Evolutionary conservation across 768 basidiomycete species (phyloP).

Genomic region (Suillus americanus): DNA sequence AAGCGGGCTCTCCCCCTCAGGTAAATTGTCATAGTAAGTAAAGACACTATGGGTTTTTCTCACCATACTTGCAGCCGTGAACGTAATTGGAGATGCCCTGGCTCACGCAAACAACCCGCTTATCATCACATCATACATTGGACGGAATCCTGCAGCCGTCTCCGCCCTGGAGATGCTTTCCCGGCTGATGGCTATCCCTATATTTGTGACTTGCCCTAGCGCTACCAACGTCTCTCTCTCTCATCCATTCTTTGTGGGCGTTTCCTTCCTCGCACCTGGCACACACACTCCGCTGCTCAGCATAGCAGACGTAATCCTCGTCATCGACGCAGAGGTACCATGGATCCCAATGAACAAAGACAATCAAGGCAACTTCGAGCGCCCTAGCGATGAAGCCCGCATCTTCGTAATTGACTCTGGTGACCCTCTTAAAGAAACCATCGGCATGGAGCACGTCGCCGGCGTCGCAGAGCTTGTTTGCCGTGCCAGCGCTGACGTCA

Average conservation of each 20-base stretch:
- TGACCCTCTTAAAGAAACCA: slow-evolving; percentile 54
- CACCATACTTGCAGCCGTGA: slow-evolving; percentile 24
- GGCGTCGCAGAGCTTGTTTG: slow-evolving; percentile 57
- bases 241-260: slow-evolving; percentile 53
- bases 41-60: too few relatives aligned
- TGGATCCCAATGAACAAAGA: slow-evolving; percentile 56
- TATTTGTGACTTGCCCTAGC: slow-evolving; percentile 51
- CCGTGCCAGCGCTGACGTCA: slow-evolving; percentile 53
- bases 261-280: slow-evolving; percentile 46
- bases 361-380: slow-evolving; percentile 25
- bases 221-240: slow-evolving; percentile 54
- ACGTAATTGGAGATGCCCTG: slow-evolving; percentile 48
- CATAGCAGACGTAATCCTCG: slow-evolving; percentile 59
- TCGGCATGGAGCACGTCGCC: slow-evolving; percentile 48
- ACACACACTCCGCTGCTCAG: slow-evolving; percentile 48
- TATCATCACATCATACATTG: slow-evolving; percentile 64
- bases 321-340: slow-evolving; percentile 65
- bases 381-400: slow-evolving; percentile 41
- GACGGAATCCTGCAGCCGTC: slow-evolving; percentile 51
- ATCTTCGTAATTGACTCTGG: slow-evolving; percentile 63
- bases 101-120: slow-evolving; percentile 52
- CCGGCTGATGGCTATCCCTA: slow-evolving; percentile 50
- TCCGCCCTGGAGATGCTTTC: slow-evolving; percentile 47
- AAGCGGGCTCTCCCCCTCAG: slow-evolving; percentile 41
- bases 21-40: slow-evolving; percentile 22